Evolutionary conservation across 2,329 filamentous ascomycete species (phyloP), one percentile per base, ranked within the genome.

Genomic region (Ophiostoma perfectum): DNA sequence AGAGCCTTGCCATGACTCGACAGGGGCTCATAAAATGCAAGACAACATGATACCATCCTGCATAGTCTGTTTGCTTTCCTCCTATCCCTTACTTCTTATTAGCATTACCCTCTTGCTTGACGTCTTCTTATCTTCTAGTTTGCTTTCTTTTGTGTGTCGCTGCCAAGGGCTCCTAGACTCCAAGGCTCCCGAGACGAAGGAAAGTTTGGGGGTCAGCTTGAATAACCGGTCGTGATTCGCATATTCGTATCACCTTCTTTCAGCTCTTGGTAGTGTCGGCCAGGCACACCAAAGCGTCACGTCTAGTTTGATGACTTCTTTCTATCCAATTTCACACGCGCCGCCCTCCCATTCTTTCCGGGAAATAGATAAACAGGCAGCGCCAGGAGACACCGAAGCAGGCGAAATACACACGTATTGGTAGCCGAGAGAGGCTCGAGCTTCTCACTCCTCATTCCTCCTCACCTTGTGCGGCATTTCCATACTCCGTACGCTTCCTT

Each of bases 1-100:
- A 12, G 6, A 63, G 60, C 14, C 60, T 63, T 18, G 60, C 39
- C 60, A 63, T 63, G 60, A 44, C 60, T 44, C 16, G 60, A 63
- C 3, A 63, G 58, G 12, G 16, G 38, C 39, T 41, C 27, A 27
- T 27, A 27, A 27, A 27, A 27, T 27, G 27, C 27, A 27, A n/a
- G 18, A 41, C 16, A 14, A 5, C 27, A 39, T n/a, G 36, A 39
- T 38, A 12, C 41, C 27, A 5, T 62, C 58, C n/a, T 6, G 16
- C 38, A n/a, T 1, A 38, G 27, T 4, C 11, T 60, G 18, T 60
- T 60, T 38, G 14, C 11, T 36, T 60, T 18, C 45, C 47, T 18
- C 47, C 47, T 55, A 55, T 55, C 49, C 49, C 9, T 55, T 36
- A 6, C 18, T 18, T 52, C 0, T 27, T 27, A 55, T 55, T 55